These are phyloP conservation scores for Penicillium sp. DNA, from an alignment of 2,329 filamentous ascomycete genomes.

Conservation along the genomic window DNA sequence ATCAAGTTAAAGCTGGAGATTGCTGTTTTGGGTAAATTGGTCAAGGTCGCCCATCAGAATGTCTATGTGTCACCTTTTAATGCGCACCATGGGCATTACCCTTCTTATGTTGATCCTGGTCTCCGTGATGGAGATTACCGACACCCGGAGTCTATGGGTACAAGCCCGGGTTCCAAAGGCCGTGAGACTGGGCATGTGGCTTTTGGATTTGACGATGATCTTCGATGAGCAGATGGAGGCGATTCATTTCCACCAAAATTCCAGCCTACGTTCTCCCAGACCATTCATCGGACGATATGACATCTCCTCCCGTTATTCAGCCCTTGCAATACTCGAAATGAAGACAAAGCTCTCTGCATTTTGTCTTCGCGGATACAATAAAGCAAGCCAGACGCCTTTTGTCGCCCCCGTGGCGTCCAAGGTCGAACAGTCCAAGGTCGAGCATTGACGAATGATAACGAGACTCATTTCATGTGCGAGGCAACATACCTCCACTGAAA, in stretches of 20 bases:
- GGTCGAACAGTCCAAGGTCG: background rate
- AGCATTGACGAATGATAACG: too few species aligned
- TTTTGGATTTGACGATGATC: slow-evolving; percentile 13
- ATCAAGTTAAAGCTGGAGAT: slow-evolving; percentile 55
- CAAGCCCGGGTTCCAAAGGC: slow-evolving; percentile 19
- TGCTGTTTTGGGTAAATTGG: slow-evolving; percentile 52
- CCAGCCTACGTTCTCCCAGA: background rate
- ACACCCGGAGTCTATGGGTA: slow-evolving; percentile 11
- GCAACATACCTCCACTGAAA: too few species aligned
- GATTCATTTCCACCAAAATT: background rate
- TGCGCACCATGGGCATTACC: slow-evolving; percentile 14
- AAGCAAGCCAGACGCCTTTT: background rate
- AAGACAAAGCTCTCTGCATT: background rate
- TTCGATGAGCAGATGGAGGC: background rate
- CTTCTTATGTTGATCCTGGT: slow-evolving; percentile 26
- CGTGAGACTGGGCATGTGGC: slow-evolving; percentile 16
- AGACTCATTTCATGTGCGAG: too few species aligned
- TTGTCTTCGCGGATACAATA: background rate
- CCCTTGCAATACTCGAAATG: background rate
- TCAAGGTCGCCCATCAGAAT: slow-evolving; percentile 34
- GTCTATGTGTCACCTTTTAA: slow-evolving; percentile 22
- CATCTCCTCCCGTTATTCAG: background rate
- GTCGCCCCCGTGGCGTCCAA: background rate
- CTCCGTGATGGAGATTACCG: slow-evolving; percentile 18
- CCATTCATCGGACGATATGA: background rate